Conservation (phyloP, 2,329 filamentous ascomycete species). For the Penicillium sp. region DNA sequence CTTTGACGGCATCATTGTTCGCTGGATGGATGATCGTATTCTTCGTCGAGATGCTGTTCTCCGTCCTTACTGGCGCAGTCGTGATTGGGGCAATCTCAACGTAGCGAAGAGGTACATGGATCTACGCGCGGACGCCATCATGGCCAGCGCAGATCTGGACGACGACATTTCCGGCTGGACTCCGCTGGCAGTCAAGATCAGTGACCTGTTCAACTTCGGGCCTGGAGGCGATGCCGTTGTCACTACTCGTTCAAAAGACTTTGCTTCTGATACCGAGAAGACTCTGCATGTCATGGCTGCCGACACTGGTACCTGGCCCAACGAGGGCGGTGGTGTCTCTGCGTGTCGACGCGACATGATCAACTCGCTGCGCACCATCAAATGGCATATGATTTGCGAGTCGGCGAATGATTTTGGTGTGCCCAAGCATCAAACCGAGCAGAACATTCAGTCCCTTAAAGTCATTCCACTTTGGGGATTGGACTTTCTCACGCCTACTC, state of each 20-base stretch:
- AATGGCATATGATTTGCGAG: slow-evolving; percentile 52
- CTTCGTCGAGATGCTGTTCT: slow-evolving; percentile 45
- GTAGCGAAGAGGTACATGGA: slow-evolving; percentile 43
- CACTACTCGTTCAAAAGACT: slow-evolving; percentile 45
- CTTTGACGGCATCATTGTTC: slow-evolving; percentile 47
- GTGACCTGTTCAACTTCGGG: slow-evolving; percentile 49
- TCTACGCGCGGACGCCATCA: slow-evolving; percentile 46
- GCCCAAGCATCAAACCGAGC: slow-evolving; percentile 52
- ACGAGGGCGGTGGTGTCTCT: slow-evolving; percentile 51
- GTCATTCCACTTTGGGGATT: slow-evolving; percentile 52
- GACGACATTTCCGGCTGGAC: slow-evolving; percentile 51
- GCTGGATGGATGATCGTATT: slow-evolving; percentile 49
- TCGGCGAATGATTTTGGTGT: slow-evolving; percentile 52
- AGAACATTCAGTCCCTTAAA: slow-evolving; percentile 51
- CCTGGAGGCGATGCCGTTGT: slow-evolving; percentile 50
- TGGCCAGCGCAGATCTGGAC: slow-evolving; percentile 49
- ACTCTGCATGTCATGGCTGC: slow-evolving; percentile 49
- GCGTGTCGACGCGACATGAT: slow-evolving; percentile 53
- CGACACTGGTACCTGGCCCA: slow-evolving; percentile 51
- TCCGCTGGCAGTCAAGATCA: slow-evolving; percentile 47
- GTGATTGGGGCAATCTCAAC: slow-evolving; percentile 41
- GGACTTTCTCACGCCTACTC: slow-evolving; percentile 49
- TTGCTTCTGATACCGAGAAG: slow-evolving; percentile 46
- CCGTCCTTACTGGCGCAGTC: slow-evolving; percentile 43
- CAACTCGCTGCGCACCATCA: slow-evolving; percentile 49